These are phyloP conservation scores for Batrachochytrium dendrobatidis DNA, from an alignment of 371 early-diverging fungal genomes.

Conservation along the genomic window DNA sequence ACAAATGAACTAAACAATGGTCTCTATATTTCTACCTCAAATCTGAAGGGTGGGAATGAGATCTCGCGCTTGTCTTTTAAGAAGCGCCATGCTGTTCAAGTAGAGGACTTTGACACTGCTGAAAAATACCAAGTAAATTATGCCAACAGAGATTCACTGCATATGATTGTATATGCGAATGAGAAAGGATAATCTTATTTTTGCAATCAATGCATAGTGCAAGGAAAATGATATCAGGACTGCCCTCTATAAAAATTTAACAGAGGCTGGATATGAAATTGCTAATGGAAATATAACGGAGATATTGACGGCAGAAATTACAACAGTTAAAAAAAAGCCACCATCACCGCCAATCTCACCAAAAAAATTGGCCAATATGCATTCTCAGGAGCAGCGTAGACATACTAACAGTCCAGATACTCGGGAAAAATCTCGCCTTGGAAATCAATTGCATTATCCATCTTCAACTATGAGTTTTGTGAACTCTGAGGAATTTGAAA, in stretches of 20 bases:
- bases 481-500: background rate
- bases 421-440: background rate
- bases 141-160: no score
- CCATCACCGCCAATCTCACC: constrained; percentile 5
- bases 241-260: constrained; percentile 5
- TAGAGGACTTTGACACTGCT: constrained; percentile 69
- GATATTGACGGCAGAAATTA: background rate
- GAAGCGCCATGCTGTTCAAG: constrained; percentile 55
- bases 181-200: no score
- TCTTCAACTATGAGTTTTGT: background rate
- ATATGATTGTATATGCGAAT: no score
- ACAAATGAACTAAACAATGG: background rate
- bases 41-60: constrained; percentile 59
- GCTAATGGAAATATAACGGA: constrained; percentile 8
- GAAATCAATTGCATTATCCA: background rate
- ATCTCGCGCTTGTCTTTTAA: constrained; percentile 47
- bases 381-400: background rate
- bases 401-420: background rate
- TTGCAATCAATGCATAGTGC: no score
- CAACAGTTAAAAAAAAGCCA: background rate
- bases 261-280: constrained; percentile 4
- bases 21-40: no score
- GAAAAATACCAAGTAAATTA: constrained; percentile 56
- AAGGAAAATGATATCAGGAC: constrained; percentile 17
- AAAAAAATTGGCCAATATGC: background rate